Base-by-base conservation (phyloP, 352 stramenopile species). In the Pythium dissotocum region DNA sequence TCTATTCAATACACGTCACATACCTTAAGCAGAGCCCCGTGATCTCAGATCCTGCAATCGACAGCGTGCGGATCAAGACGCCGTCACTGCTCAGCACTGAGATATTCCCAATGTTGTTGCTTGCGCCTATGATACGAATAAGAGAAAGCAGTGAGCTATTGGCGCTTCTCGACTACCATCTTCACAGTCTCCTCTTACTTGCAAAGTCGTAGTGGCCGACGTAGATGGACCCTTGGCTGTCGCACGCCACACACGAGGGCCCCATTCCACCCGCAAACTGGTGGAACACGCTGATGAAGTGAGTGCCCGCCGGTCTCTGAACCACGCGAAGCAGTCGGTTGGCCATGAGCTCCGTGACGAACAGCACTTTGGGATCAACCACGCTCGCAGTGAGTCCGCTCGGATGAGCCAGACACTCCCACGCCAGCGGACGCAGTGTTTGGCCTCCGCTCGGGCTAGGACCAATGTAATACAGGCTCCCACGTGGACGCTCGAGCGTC, bases 161-260 rank as follows among this genome's bases (percentile, higher is more conserved):
- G 16, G 46, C 9, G 3, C 13, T 53, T 6, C 46, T 26, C n/a
- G 1, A 14, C n/a, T 13, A 8, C 30, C 14, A 51, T 51, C 38
- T 65, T 21, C 32, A 51, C 51, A 24, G 7, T 12, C 2, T 14
- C 13, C 8, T 21, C 10, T n/a, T 59, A 89, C 83, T 83, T 62
- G 85, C 77, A 78, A 95, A 93, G 67, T 96, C 87, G 65, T 87
- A 96, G 61, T 91, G 85, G 2, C 87, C 88, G 18, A 97, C 87
- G 61, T 92, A 96, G 24, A 97, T 60, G 4, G 64, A 69, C 4
- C 84, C 85, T 28, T 76, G 75, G 7, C 64, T 67, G n/a, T 89
- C 85, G 52, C 80, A 91, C 14, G 74, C 83, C 35, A 95, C 58
- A 33, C 87, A 87, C 2, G 87, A 95, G 9, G 88, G 89, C 0